Evolutionary conservation across 1,139 yeast species (phyloP).

Genomic region (Suhomyces maxii): DNA sequence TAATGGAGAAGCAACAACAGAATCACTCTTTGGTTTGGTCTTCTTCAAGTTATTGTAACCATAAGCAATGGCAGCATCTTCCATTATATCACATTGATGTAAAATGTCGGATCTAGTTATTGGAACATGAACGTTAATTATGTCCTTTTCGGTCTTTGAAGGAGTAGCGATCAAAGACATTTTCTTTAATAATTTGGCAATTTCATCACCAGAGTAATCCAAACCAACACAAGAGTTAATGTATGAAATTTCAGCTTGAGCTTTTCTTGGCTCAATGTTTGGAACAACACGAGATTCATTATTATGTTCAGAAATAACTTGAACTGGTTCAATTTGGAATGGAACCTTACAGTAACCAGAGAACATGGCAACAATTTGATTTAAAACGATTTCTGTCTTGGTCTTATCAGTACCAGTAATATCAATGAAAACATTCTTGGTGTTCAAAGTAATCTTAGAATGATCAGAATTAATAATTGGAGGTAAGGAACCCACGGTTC

Average conservation of each 20-base stretch:
- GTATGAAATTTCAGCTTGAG: constrained; percentile 78
- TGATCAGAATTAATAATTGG: constrained; percentile 94
- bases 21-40: constrained; percentile 77
- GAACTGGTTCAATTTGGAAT: constrained; percentile 84
- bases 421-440: constrained; percentile 88
- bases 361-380: constrained; percentile 94
- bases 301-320: constrained; percentile 82
- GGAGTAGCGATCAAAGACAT: constrained; percentile 78
- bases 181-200: constrained; percentile 65
- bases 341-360: constrained; percentile 79
- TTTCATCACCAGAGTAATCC: constrained; percentile 65
- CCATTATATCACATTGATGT: constrained; percentile 98
- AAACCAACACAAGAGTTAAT: constrained; percentile 92
- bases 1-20: constrained; percentile 82
- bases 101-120: constrained; percentile 93
- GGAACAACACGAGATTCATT: constrained; percentile 78
- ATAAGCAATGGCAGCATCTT: constrained; percentile 95
- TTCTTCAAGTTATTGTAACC: constrained; percentile 88
- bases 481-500: constrained; percentile 87
- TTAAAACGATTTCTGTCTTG: constrained; percentile 86
- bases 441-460: constrained; percentile 82
- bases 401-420: constrained; percentile 95
- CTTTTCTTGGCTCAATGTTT: constrained; percentile 60
- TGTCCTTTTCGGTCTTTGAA: constrained; percentile 46
- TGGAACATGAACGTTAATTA: constrained; percentile 76